Conservation (phyloP, 2,329 filamentous ascomycete species). For the Pezizomycotina sp. region DNA sequence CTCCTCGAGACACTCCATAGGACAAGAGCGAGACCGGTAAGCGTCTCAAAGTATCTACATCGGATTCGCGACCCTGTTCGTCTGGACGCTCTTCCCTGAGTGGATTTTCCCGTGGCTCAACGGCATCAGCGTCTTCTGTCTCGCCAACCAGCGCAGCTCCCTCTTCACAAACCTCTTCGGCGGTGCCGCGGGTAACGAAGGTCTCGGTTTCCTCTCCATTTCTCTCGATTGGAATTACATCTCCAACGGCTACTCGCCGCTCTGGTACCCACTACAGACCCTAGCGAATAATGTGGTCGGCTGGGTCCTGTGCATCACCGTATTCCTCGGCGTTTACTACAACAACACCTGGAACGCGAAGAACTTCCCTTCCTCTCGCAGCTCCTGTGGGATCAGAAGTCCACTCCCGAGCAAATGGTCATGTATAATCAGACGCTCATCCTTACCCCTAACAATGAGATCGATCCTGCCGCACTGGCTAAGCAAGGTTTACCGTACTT, state of each 20-base stretch:
- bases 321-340: slow-evolving; percentile 32
- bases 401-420: slow-evolving; percentile 28
- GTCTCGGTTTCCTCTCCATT: slow-evolving; percentile 31
- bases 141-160: slow-evolving; percentile 31
- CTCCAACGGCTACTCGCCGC: slow-evolving; percentile 26
- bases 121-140: slow-evolving; percentile 33
- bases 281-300: slow-evolving; percentile 31
- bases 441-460: slow-evolving; percentile 30
- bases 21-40: slow-evolving; percentile 30
- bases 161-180: slow-evolving; percentile 38
- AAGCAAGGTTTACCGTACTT: slow-evolving; percentile 32
- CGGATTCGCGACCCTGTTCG: slow-evolving; percentile 30
- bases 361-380: slow-evolving; percentile 33
- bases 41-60: slow-evolving; percentile 31
- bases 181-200: slow-evolving; percentile 34
- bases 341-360: slow-evolving; percentile 31
- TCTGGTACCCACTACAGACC: slow-evolving; percentile 31
- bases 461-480: slow-evolving; percentile 29
- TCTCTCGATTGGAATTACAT: slow-evolving; percentile 35
- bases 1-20: slow-evolving; percentile 31
- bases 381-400: slow-evolving; percentile 29
- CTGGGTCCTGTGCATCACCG: slow-evolving; percentile 28
- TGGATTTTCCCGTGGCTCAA: slow-evolving; percentile 34
- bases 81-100: slow-evolving; percentile 37
- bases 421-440: slow-evolving; percentile 33